A percentile compares a stretch with the other conserved stretches of the same genome.
These are phyloP conservation scores for Isoetes engelmannii DNA, from an alignment of 83 land plant species.

Conservation along the genomic window DNA sequence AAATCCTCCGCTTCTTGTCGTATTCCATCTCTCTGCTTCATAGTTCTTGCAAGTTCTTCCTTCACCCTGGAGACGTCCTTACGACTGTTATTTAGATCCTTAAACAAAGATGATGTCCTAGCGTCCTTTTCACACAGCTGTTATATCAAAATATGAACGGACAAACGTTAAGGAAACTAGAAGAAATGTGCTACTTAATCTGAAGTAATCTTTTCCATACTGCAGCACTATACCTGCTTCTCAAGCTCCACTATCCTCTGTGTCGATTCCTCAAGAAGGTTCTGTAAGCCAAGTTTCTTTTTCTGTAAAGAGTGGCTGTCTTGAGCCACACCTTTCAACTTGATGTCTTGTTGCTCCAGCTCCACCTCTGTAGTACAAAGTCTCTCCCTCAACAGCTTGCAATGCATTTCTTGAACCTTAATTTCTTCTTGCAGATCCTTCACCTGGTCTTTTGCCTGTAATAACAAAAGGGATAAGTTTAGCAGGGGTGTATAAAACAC, in stretches of 20 bases:
- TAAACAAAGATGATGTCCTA: conserved; percentile 12
- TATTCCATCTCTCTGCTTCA: conserved; percentile 30
- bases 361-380: conserved; percentile 25
- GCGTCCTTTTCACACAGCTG: conserved; percentile 26
- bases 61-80: conserved; percentile 14
- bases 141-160: background rate
- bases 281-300: conserved; percentile 19
- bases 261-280: conserved; percentile 20
- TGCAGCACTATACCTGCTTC: conserved; percentile 1
- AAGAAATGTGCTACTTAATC: conserved; percentile 3
- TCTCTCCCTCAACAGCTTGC: conserved; percentile 23
- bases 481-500: too few relatives aligned
- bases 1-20: conserved; percentile 36
- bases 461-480: too few relatives aligned
- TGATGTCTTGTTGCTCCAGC: conserved; percentile 16
- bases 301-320: conserved; percentile 19
- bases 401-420: conserved; percentile 19
- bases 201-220: background rate
- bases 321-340: conserved; percentile 10
- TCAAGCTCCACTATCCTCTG: conserved; percentile 19
- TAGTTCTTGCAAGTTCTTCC: conserved; percentile 15
- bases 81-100: conserved; percentile 14
- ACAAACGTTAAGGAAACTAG: background rate
- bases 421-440: conserved; percentile 14
- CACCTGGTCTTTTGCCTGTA: background rate